Evolutionary conservation across 2,329 filamentous ascomycete genomes (phyloP).

Genomic region (Aspergillus transmontanensis): DNA sequence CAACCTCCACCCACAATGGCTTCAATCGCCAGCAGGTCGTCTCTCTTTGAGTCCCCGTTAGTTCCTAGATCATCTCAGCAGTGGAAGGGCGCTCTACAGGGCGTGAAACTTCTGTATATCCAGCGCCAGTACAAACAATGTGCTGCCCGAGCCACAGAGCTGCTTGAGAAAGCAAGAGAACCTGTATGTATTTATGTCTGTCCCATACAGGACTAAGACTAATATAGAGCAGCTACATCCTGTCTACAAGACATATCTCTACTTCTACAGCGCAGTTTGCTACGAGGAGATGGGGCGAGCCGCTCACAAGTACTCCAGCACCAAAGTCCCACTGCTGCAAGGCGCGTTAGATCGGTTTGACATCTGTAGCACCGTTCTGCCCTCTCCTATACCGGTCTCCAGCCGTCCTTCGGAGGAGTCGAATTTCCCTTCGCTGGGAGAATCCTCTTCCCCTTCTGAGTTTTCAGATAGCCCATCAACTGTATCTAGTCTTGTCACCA

Average conservation of each 20-base stretch:
- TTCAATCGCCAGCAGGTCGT: slow-evolving; percentile 22
- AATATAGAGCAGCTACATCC: slow-evolving; percentile 33
- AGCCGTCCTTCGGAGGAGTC: background rate
- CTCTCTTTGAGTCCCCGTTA: slow-evolving; percentile 19
- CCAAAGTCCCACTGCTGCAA: slow-evolving; percentile 46
- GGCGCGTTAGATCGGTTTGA: slow-evolving; percentile 45
- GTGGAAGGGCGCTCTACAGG: slow-evolving; percentile 37
- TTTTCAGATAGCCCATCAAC: slow-evolving; percentile 16
- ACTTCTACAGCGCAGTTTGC: slow-evolving; percentile 50
- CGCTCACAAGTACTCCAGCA: slow-evolving; percentile 50
- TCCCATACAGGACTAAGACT: background rate
- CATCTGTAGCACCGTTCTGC: slow-evolving; percentile 34
- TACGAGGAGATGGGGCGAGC: slow-evolving; percentile 50
- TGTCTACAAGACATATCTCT: slow-evolving; percentile 43
- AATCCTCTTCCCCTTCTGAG: slow-evolving; percentile 14
- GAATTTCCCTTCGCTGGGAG: slow-evolving; percentile 7
- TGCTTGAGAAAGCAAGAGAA: slow-evolving; percentile 29
- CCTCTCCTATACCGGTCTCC: slow-evolving; percentile 14
- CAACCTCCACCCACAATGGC: slow-evolving; percentile 5
- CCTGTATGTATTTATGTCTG: slow-evolving; percentile 19
- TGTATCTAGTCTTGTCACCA: slow-evolving; percentile 21
- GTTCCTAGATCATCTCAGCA: slow-evolving; percentile 26
- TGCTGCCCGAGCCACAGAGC: slow-evolving; percentile 31
- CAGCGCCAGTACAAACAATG: slow-evolving; percentile 46
- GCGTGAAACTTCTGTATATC: slow-evolving; percentile 40